phyloP scores from a whole-genome alignment of 2,329 filamentous ascomycete genomes.

The Fusarium sp. region DNA sequence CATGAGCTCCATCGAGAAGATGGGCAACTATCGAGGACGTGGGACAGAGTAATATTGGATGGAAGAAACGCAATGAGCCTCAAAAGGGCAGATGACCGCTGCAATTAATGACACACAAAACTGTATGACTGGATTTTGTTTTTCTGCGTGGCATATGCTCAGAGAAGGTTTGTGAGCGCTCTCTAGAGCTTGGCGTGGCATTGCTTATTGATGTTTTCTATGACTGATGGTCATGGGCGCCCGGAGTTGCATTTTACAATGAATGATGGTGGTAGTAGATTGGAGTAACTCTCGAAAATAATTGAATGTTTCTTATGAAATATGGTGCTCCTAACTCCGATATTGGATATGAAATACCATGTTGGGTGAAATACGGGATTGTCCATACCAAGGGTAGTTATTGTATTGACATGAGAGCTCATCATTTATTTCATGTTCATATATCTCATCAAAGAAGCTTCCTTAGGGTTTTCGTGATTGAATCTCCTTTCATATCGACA shows the following conservation, averaged over 20 bases:
- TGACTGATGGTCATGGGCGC: slow-evolving; percentile 25
- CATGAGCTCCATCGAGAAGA: slow-evolving; percentile 88
- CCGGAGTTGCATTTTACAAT: slow-evolving; percentile 25
- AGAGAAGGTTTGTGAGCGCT: slow-evolving; percentile 13
- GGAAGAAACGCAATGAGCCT: slow-evolving; percentile 18
- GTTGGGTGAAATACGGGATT: background rate
- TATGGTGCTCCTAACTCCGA: background rate
- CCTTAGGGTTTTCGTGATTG: background rate
- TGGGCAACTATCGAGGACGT: slow-evolving; percentile 74
- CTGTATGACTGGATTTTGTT: slow-evolving; percentile 42
- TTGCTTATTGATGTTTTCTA: slow-evolving; percentile 28
- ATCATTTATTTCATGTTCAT: slow-evolving; percentile 7
- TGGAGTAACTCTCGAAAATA: slow-evolving; percentile 18
- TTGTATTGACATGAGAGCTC: slow-evolving; percentile 15
- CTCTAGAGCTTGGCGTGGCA: slow-evolving; percentile 30
- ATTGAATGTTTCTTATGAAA: background rate
- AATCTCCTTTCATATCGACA: background rate
- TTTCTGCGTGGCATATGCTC: slow-evolving; percentile 37
- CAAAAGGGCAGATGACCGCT: slow-evolving; percentile 25
- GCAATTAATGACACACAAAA: slow-evolving; percentile 43
- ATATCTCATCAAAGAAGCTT: slow-evolving; percentile 1
- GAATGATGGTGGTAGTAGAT: slow-evolving; percentile 26
- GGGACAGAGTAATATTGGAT: slow-evolving; percentile 45
- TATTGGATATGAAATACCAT: background rate
- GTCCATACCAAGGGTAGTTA: slow-evolving; percentile 8